Evolutionary conservation across 108 stramenopile species (phyloP).

Genomic region (Pseudonitzschia delicatissima): DNA sequence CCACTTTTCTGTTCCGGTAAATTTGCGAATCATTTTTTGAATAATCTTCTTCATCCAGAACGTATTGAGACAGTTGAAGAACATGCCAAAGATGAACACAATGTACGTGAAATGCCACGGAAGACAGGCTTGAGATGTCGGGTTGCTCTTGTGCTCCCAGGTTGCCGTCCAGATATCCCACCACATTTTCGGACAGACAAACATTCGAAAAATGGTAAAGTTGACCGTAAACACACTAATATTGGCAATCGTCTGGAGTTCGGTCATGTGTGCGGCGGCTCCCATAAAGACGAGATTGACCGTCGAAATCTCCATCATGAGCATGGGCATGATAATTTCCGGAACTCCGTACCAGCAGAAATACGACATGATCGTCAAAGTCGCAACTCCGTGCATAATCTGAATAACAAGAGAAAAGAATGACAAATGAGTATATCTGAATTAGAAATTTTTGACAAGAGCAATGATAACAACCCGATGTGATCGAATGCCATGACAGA

Average conservation of each 20-base stretch:
- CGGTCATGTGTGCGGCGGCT: slow-evolving; percentile 20
- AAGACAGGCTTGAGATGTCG: slow-evolving; percentile 32
- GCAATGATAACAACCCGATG: no score
- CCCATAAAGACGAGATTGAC: slow-evolving; percentile 36
- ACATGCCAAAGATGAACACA: slow-evolving; percentile 36
- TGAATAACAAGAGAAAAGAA: slow-evolving; percentile 11
- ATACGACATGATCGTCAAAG: slow-evolving; percentile 46
- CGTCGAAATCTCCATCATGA: slow-evolving; percentile 61
- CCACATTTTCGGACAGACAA: slow-evolving; percentile 46
- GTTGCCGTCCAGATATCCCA: slow-evolving; percentile 26
- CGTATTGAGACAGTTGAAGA: slow-evolving; percentile 49
- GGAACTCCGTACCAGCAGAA: slow-evolving; percentile 44
- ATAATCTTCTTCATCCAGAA: slow-evolving; percentile 67
- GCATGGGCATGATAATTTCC: slow-evolving; percentile 45
- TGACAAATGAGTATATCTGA: neutral
- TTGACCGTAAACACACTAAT: slow-evolving; percentile 38
- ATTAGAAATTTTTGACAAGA: no score
- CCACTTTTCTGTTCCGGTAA: slow-evolving; percentile 47
- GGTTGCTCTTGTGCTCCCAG: slow-evolving; percentile 16
- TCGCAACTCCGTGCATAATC: slow-evolving; percentile 53
- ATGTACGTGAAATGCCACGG: slow-evolving; percentile 45
- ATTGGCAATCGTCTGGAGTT: slow-evolving; percentile 19
- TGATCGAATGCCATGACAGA: no score
- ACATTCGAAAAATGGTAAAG: slow-evolving; percentile 46
- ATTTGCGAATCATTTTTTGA: slow-evolving; percentile 42